Conservation (phyloP, 2,329 filamentous ascomycete genomes). For the Blastomyces gilchristii region DNA sequence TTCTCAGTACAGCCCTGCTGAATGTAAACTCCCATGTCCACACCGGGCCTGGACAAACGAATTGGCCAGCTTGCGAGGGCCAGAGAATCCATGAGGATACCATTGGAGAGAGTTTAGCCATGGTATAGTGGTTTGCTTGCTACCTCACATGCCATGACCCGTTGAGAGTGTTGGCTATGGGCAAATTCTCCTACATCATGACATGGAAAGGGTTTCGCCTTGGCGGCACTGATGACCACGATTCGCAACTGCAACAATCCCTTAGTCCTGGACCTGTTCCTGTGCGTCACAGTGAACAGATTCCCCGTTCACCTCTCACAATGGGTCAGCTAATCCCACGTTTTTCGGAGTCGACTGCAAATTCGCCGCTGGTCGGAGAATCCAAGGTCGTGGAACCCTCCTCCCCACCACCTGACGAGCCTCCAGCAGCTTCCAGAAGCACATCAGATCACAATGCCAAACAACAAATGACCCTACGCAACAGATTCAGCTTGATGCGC, state of each 20-base stretch:
- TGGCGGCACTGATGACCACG: conserved; percentile 6
- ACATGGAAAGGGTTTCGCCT: conserved; percentile 15
- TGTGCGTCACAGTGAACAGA: conserved; percentile 12
- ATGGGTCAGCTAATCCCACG: conserved; percentile 8
- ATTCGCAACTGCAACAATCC: conserved; percentile 1
- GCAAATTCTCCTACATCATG: conserved; percentile 10
- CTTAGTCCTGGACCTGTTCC: conserved; percentile 4
- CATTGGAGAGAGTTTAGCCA: neutral
- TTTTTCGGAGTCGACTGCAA: conserved; percentile 9
- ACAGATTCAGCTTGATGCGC: conserved; percentile 59
- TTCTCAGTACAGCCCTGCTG: neutral
- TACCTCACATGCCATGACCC: conserved; percentile 9
- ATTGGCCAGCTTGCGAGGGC: conserved; percentile 3
- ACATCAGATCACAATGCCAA: conserved; percentile 5
- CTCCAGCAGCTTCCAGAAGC: neutral
- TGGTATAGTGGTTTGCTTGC: neutral
- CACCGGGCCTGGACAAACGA: neutral
- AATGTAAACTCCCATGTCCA: neutral
- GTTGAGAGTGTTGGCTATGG: conserved; percentile 1
- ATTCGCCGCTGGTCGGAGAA: conserved; percentile 7
- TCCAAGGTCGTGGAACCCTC: neutral
- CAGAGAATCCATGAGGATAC: conserved; percentile 3
- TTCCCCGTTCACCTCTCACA: conserved; percentile 10
- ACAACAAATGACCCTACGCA: conserved; percentile 17
- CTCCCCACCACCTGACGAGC: neutral